These are phyloP conservation scores for Aspergillus hortae DNA, from an alignment of 2,329 filamentous ascomycete genomes.

Conservation along the genomic window DNA sequence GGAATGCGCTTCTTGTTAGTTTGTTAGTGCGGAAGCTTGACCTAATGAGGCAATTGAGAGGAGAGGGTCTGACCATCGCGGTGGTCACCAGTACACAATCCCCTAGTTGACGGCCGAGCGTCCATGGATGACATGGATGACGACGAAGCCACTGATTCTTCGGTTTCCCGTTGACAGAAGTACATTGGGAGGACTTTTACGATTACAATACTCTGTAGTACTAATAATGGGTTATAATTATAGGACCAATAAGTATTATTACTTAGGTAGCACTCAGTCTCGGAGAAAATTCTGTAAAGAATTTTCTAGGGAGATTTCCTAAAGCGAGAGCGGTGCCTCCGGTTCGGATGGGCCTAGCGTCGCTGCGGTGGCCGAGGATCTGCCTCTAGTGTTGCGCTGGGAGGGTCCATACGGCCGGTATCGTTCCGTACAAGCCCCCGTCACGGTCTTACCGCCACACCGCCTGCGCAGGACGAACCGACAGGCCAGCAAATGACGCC, in stretches of 20 bases:
- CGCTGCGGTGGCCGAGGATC: slow-evolving; percentile 18
- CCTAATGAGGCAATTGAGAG: background rate
- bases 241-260: too few species aligned
- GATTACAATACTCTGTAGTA: too few species aligned
- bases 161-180: too few species aligned
- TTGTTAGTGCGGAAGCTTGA: background rate
- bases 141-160: background rate
- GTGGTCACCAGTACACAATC: background rate
- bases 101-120: background rate
- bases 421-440: slow-evolving; percentile 12
- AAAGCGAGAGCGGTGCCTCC: slow-evolving; percentile 3
- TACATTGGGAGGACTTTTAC: too few species aligned
- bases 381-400: slow-evolving; percentile 18
- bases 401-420: slow-evolving; percentile 9
- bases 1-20: background rate
- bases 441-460: slow-evolving; percentile 16
- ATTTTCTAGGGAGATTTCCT: slow-evolving; percentile 5
- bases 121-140: background rate
- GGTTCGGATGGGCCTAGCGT: slow-evolving; percentile 12
- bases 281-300: slow-evolving; percentile 8
- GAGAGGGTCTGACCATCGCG: background rate
- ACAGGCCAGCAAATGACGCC: slow-evolving; percentile 19
- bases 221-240: too few species aligned
- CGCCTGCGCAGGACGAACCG: slow-evolving; percentile 8
- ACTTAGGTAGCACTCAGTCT: background rate